These are phyloP conservation scores for Pythium rhizo-oryzae DNA, from an alignment of 352 stramenopile species.

Conservation along the genomic window DNA sequence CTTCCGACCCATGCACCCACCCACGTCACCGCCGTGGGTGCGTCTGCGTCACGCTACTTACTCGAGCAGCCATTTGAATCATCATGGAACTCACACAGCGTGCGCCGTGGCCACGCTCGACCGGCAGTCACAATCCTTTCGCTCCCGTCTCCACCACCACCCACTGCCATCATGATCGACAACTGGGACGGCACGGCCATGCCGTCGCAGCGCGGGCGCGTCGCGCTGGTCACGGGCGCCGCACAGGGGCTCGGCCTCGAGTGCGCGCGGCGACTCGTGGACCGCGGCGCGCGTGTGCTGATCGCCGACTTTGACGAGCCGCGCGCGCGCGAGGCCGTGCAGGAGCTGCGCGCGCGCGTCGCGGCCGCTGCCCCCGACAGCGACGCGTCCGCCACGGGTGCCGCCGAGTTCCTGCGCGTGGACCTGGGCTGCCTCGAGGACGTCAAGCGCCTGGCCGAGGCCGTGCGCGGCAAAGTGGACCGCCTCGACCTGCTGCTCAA, in stretches of 20 bases:
- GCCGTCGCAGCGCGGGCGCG: slow-evolving; percentile 29
- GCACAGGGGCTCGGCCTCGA: slow-evolving; percentile 70
- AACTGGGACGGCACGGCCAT: slow-evolving; percentile 24
- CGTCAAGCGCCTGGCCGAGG: slow-evolving; percentile 23
- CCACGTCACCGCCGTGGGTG: background rate
- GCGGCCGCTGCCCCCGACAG: slow-evolving; percentile 2
- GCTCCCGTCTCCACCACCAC: background rate
- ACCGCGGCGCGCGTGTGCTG: slow-evolving; percentile 67
- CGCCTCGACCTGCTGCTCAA: slow-evolving; percentile 36
- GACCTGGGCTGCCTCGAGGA: slow-evolving; percentile 31
- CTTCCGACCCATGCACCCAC: background rate
- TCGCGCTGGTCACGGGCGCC: slow-evolving; percentile 64
- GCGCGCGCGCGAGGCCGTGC: slow-evolving; percentile 32
- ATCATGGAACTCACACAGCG: no score
- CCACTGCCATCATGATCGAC: background rate
- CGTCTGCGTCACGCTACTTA: background rate
- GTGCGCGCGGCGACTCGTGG: slow-evolving; percentile 43
- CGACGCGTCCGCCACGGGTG: background rate
- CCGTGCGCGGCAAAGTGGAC: slow-evolving; percentile 27
- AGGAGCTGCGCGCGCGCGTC: slow-evolving; percentile 34
- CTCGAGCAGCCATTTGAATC: no score
- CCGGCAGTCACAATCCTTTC: no score
- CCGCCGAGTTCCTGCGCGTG: slow-evolving; percentile 29
- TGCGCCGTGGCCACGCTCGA: no score
- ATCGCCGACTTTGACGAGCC: slow-evolving; percentile 71